These are phyloP conservation scores for Pichia nanzhaoensis DNA, from an alignment of 805 yeast species.

Conservation along the genomic window DNA sequence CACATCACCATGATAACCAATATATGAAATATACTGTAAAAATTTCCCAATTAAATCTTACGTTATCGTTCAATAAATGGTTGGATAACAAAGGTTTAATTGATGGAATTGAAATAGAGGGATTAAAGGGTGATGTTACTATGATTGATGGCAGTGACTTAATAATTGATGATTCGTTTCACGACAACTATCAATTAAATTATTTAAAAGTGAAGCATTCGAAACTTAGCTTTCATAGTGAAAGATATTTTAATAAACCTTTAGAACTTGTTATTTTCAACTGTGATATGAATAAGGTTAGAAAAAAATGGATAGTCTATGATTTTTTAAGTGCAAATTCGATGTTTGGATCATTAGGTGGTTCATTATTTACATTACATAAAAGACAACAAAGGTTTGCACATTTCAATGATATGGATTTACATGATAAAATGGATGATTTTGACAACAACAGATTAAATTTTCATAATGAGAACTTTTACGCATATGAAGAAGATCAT, in stretches of 20 bases:
- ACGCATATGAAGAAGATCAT: conserved; percentile 23
- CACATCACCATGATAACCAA: conserved; percentile 2
- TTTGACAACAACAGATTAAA: conserved; percentile 2
- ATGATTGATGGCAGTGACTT: conserved; percentile 14
- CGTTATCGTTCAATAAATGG: conserved; percentile 49
- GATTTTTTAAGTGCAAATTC: conserved; percentile 67
- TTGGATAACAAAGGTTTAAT: conserved; percentile 48
- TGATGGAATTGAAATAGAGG: conserved; percentile 41
- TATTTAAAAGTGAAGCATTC: conserved; percentile 47
- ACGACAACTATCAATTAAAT: conserved; percentile 33
- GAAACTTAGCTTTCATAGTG: conserved; percentile 30
- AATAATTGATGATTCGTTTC: conserved; percentile 20
- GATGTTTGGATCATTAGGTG: conserved; percentile 68
- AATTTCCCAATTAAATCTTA: conserved; percentile 37
- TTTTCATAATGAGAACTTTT: not conserved
- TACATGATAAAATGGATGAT: conserved; percentile 12
- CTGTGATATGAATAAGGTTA: conserved; percentile 54
- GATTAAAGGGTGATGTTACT: conserved; percentile 35
- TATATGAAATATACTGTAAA: conserved; percentile 29
- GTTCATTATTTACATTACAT: conserved; percentile 70
- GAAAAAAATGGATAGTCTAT: conserved; percentile 50
- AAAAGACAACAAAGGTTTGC: conserved; percentile 59
- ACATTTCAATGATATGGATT: conserved; percentile 32
- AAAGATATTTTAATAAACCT: conserved; percentile 24
- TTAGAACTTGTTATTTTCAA: conserved; percentile 53